Conservation (phyloP, 2,329 filamentous ascomycete species). For the Xylariaceae sp. region DNA sequence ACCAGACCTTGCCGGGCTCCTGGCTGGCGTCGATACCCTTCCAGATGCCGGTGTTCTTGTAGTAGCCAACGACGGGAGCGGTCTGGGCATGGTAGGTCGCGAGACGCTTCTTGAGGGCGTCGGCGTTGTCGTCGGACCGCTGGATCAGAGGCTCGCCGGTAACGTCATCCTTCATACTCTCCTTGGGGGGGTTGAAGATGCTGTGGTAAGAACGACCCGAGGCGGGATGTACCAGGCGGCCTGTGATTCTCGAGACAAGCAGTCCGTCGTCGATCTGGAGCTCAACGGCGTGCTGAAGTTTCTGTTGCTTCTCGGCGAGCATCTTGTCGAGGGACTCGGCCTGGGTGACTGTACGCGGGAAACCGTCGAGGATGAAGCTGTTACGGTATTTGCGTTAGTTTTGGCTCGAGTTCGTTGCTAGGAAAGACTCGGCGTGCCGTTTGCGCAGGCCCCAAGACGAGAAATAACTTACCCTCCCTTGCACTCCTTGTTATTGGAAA, state of each 20-base stretch:
- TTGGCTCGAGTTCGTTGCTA: background rate
- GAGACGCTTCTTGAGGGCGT: constrained; percentile 91
- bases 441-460: too few relatives aligned
- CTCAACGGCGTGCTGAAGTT: constrained; percentile 91
- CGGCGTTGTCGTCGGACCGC: constrained; percentile 94
- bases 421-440: too few relatives aligned
- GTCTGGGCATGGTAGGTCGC: constrained; percentile 94
- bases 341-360: constrained; percentile 94
- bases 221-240: constrained; percentile 90
- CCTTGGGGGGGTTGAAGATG: constrained; percentile 97
- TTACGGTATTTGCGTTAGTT: constrained; percentile 21
- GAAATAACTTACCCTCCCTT: constrained; percentile 73
- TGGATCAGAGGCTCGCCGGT: constrained; percentile 96
- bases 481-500: constrained; percentile 92
- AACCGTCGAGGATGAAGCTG: constrained; percentile 98
- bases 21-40: constrained; percentile 91
- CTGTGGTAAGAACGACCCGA: constrained; percentile 97
- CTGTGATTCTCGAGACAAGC: constrained; percentile 92
- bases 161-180: constrained; percentile 89
- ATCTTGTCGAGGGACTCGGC: constrained; percentile 92
- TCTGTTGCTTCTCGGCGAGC: constrained; percentile 73
- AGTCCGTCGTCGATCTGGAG: constrained; percentile 94
- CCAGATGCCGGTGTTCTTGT: constrained; percentile 98
- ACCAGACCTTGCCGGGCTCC: constrained; percentile 94
- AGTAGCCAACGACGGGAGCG: constrained; percentile 87